These are phyloP conservation scores for Anthoceros angustus DNA, from an alignment of 225 moss, liverwort and hornwort genomes.

Conservation along the genomic window DNA sequence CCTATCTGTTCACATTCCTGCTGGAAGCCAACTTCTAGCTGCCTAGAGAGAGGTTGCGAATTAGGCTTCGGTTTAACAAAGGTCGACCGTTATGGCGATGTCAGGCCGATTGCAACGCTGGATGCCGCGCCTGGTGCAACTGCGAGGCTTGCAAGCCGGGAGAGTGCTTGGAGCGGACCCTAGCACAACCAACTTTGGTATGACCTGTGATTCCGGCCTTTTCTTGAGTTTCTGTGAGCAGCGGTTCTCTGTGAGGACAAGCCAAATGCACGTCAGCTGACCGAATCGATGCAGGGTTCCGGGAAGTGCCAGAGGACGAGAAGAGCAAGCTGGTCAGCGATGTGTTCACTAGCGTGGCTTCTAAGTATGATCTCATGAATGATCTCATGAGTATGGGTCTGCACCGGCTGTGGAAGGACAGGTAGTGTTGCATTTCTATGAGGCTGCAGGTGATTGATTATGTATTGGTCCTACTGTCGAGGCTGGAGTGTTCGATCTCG, in stretches of 20 bases:
- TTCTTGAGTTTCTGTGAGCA: too few relatives aligned
- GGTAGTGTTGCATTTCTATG: slow-evolving; percentile 18
- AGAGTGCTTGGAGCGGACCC: background rate
- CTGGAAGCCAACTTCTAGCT: too few relatives aligned
- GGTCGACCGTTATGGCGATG: background rate
- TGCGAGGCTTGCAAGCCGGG: background rate
- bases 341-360: slow-evolving; percentile 84
- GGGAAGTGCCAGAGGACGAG: slow-evolving; percentile 64
- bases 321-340: slow-evolving; percentile 79
- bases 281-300: slow-evolving; percentile 41
- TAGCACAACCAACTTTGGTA: background rate
- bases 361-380: slow-evolving; percentile 95
- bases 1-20: too few relatives aligned
- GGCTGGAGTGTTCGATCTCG: background rate
- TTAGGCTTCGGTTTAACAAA: too few relatives aligned
- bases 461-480: background rate
- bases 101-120: background rate
- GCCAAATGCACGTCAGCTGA: slow-evolving; percentile 4
- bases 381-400: slow-evolving; percentile 90
- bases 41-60: too few relatives aligned
- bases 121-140: background rate
- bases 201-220: background rate
- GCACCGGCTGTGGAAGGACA: slow-evolving; percentile 99
- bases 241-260: background rate
- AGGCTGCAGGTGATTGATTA: background rate